Base-by-base conservation (phyloP, 2,329 filamentous ascomycete genomes). In the Nigrospora oryzae region DNA sequence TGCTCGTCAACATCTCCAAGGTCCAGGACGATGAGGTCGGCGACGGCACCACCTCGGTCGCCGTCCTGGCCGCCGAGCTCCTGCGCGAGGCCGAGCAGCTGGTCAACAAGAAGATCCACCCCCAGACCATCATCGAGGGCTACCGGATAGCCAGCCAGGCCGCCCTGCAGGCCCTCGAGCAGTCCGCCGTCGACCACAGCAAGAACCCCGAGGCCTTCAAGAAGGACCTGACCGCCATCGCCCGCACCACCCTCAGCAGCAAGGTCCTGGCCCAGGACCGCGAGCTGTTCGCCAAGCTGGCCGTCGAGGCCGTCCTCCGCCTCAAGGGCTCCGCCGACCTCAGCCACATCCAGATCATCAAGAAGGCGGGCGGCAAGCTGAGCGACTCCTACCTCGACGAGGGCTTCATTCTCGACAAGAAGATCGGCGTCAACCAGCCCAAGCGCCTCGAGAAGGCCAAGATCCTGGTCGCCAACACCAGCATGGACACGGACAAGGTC, bases 401-500 rank as follows among this genome's bases (percentile, higher is more conserved):
- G 59, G 93, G 93, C 5, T 98, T 98, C 72, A 97, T 98, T 61
- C 74, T 98, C 44, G 93, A 98, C 73, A 98, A 98, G 79, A 95
- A 91, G 73, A 95, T 98, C 53, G 93, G 93, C 55, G 91, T 97
- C 47, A 97, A 97, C 74, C 93, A 98, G 68, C 93, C 93, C 44
- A 97, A 97, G 77, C 79, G 89, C 47, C 74, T 98, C 59, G 91
- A 97, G 67, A 97, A 98, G 65, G 93, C 91, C 54, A 98, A 97
- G 74, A 98, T 98, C 53, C 70, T 98, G 46, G 87, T 98, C 17
- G 93, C 93, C 52, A 98, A 98, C 71, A 98, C 93, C 11, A 86
- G 90, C 12, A 98, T 98, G 93, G 93, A 98, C 68, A 98, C 93
- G 33, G 93, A 98, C 71, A 98, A 98, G 77, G 88, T 98, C 73